phyloP scores from a whole-genome alignment of 2,329 filamentous ascomycete genomes.

The Monilinia laxa region DNA sequence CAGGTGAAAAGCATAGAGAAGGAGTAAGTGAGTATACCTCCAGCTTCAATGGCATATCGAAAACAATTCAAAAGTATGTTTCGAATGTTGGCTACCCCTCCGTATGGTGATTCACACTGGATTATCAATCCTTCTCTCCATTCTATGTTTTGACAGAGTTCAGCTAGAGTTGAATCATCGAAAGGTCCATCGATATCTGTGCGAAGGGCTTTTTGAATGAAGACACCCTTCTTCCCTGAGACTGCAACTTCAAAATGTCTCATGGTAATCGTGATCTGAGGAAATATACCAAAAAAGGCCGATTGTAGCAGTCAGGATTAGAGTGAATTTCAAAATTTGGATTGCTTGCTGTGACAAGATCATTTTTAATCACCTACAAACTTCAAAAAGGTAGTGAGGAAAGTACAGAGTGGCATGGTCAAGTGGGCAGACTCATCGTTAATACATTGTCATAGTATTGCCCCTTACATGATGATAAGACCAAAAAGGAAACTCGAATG shows the following conservation, averaged over 20 bases:
- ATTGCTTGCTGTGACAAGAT: conserved; percentile 1
- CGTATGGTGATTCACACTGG: conserved; percentile 44
- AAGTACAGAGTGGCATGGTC: neutral
- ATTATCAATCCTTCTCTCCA: conserved; percentile 44
- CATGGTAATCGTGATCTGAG: conserved; percentile 20
- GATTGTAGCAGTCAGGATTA: conserved; percentile 3
- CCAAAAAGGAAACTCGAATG: neutral
- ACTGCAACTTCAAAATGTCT: conserved; percentile 10
- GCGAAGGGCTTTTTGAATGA: conserved; percentile 26
- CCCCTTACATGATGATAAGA: conserved; percentile 5
- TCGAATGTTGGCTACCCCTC: conserved; percentile 45
- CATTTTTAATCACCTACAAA: neutral
- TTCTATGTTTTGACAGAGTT: conserved; percentile 37
- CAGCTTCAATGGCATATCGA: conserved; percentile 44
- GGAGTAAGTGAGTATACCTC: conserved; percentile 28
- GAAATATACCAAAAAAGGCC: conserved; percentile 8
- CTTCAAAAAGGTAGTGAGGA: neutral
- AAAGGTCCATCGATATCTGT: conserved; percentile 33
- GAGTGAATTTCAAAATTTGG: conserved; percentile 25
- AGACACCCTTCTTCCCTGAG: conserved; percentile 22
- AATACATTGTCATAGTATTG: neutral
- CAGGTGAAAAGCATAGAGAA: neutral
- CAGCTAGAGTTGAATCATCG: conserved; percentile 21
- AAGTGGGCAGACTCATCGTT: neutral
- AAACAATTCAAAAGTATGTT: conserved; percentile 46